These are phyloP conservation scores for Rosa hybrid DNA, from an alignment of 331 rosid species.

Conservation along the genomic window DNA sequence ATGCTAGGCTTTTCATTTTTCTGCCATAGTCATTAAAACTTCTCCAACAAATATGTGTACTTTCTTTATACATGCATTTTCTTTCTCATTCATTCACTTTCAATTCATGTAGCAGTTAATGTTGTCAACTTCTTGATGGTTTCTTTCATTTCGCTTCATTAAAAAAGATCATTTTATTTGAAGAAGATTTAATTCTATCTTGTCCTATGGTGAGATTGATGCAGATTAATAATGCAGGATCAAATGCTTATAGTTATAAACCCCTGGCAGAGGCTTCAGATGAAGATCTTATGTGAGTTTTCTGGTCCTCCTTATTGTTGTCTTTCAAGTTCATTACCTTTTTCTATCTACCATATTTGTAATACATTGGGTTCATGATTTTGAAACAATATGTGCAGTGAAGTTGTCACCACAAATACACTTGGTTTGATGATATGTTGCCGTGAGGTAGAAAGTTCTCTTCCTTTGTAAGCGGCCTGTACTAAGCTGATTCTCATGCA, in stretches of 20 bases:
- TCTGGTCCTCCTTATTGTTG: conserved; percentile 10
- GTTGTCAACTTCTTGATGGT: not conserved
- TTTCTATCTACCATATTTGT: conserved; percentile 16
- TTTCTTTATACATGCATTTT: not conserved
- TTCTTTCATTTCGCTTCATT: not conserved
- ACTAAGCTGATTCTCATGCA: conserved; percentile 28
- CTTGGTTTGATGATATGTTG: conserved; percentile 98
- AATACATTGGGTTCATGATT: conserved; percentile 16
- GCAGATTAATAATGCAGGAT: conserved; percentile 99
- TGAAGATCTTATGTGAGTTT: conserved; percentile 89
- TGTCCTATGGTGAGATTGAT: conserved; percentile 42
- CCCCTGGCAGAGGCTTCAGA: conserved; percentile 93
- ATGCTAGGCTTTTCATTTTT: not conserved
- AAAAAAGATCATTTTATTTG: conserved; percentile 2
- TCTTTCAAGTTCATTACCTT: conserved; percentile 1
- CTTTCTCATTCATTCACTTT: not conserved
- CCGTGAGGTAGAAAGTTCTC: conserved; percentile 71
- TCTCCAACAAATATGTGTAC: not conserved
- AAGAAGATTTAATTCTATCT: conserved; percentile 31
- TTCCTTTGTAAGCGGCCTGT: conserved; percentile 20
- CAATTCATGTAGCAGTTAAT: not conserved
- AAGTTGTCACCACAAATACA: conserved; percentile 89
- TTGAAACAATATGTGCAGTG: conserved; percentile 59
- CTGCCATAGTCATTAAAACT: not conserved
- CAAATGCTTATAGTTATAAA: conserved; percentile 89